Conservation (phyloP, 2,329 filamentous ascomycete species). For the Celoporthe dispersa region DNA sequence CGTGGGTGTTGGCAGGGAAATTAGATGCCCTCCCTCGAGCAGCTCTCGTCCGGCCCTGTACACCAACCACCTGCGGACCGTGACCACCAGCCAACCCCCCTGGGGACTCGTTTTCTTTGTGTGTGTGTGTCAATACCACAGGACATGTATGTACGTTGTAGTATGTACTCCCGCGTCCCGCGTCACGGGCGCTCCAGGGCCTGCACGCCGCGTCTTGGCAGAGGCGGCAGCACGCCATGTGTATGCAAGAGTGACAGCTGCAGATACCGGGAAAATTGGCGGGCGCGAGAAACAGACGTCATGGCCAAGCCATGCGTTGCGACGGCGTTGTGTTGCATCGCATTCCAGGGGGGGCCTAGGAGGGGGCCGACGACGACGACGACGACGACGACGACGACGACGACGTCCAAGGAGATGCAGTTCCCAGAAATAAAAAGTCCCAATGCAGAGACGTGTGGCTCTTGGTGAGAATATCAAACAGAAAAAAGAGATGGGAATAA, state of each 20-base stretch:
- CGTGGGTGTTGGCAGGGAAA: neutral
- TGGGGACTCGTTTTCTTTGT: too few species aligned
- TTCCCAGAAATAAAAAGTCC: neutral
- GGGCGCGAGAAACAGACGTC: neutral
- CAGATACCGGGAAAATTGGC: neutral
- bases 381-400: neutral
- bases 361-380: neutral
- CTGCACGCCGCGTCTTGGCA: conserved; percentile 2
- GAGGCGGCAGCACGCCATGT: neutral
- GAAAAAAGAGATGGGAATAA: neutral
- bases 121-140: too few species aligned
- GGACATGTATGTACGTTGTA: too few species aligned
- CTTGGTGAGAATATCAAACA: neutral
- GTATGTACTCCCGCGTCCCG: neutral
- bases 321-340: conserved; percentile 3
- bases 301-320: conserved; percentile 1
- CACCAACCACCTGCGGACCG: too few species aligned
- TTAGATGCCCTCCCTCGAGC: neutral
- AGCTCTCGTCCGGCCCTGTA: neutral
- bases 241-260: neutral
- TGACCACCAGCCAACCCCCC: too few species aligned
- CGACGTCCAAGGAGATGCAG: neutral
- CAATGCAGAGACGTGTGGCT: too few species aligned
- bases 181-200: neutral
- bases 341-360: neutral